Conservation (phyloP, 345 rosid genomes). For the Kernera saxatilis region DNA sequence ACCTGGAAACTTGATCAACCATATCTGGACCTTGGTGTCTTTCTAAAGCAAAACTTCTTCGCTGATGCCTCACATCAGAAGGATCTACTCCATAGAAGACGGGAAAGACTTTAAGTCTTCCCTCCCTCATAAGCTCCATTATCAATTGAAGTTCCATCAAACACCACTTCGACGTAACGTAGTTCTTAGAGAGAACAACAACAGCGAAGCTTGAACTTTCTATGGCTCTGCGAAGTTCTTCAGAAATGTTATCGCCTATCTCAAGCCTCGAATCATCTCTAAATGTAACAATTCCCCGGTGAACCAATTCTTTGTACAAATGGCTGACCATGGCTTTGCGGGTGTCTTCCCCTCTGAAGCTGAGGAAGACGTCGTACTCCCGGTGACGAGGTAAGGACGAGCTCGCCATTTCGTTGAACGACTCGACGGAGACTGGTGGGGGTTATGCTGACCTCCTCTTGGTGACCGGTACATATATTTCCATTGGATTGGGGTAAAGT, state of each 20-base stretch:
- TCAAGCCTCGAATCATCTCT: background rate
- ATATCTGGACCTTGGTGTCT: background rate
- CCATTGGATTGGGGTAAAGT: too few species aligned
- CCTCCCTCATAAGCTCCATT: background rate
- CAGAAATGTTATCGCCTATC: background rate
- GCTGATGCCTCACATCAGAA: conserved; percentile 1
- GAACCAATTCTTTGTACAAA: background rate
- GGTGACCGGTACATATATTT: too few species aligned
- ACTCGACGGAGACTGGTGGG: too few species aligned
- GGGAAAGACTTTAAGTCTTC: background rate
- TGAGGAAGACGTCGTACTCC: conserved; percentile 17
- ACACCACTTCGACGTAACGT: background rate
- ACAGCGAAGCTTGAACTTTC: background rate
- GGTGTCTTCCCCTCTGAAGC: conserved; percentile 16
- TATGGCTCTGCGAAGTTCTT: background rate
- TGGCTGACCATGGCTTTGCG: conserved; percentile 9
- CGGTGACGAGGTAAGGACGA: too few species aligned
- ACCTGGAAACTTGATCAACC: background rate
- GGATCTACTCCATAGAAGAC: conserved; percentile 21
- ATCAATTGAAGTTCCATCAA: too few species aligned
- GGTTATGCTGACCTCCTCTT: too few species aligned
- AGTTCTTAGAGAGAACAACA: background rate
- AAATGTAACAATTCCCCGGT: background rate
- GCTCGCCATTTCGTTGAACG: too few species aligned
- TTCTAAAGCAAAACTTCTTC: background rate